A percentile compares a stretch with the other conserved stretches of the same genome.
phyloP scores from a whole-genome alignment of 192 early-diverging fungal genomes.

The Coemansia sp. region DNA sequence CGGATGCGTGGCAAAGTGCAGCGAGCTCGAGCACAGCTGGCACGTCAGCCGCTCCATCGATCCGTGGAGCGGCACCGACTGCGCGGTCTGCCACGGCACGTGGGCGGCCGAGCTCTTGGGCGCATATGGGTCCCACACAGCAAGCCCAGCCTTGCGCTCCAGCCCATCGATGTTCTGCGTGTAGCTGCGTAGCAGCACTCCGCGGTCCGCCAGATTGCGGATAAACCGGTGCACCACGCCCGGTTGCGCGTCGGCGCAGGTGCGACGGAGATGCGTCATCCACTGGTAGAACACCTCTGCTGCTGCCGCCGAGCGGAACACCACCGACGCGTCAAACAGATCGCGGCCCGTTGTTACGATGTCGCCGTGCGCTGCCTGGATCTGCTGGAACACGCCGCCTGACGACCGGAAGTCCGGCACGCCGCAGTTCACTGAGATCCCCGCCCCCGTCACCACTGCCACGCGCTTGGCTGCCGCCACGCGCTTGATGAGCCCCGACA shows the following conservation, averaged over 20 bases:
- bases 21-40: constrained; percentile 73
- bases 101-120: constrained; percentile 5
- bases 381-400: constrained; percentile 84
- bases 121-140: constrained; percentile 51
- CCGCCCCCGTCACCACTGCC: constrained; percentile 78
- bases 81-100: constrained; percentile 38
- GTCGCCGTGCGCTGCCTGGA: constrained; percentile 68
- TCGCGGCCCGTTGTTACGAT: constrained; percentile 77
- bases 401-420: constrained; percentile 97
- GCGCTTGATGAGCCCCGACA: constrained; percentile 27
- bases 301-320: constrained; percentile 70
- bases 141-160: constrained; percentile 72
- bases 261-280: constrained; percentile 81
- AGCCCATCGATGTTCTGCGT: constrained; percentile 98
- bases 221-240: constrained; percentile 87
- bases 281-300: constrained; percentile 63
- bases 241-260: constrained; percentile 67
- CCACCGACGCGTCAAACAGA: constrained; percentile 86
- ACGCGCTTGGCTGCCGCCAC: constrained; percentile 39
- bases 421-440: constrained; percentile 90
- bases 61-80: constrained; percentile 90
- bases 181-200: constrained; percentile 83
- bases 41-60: constrained; percentile 83
- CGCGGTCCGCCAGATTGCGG: constrained; percentile 66
- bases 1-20: constrained; percentile 60